A percentile compares a stretch with the other conserved stretches of the same genome.
phyloP scores from a whole-genome alignment of 1,284 basidiomycete genomes.

The Trametes versicolor region DNA sequence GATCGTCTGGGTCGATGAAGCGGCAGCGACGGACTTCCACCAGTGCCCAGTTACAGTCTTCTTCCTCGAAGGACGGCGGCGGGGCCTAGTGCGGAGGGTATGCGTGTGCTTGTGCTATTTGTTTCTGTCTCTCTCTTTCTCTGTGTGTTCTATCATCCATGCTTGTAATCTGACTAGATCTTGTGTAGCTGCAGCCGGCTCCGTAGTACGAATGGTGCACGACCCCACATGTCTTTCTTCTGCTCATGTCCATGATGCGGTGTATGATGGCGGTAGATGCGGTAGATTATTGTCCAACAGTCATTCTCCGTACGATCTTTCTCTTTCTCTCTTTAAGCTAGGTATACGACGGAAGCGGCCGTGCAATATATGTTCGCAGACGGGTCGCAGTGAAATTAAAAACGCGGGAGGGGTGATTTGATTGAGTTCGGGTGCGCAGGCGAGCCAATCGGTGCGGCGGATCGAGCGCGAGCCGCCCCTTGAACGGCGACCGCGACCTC shows the following conservation, averaged over 20 bases:
- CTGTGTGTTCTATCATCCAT: conserved; percentile 34
- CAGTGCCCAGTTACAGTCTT: conserved; percentile 50
- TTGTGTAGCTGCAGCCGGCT: conserved; percentile 38
- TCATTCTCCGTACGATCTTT: conserved; percentile 6
- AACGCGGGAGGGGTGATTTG: background rate
- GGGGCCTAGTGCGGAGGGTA: conserved; percentile 37
- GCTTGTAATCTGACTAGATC: conserved; percentile 39
- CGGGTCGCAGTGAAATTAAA: conserved; percentile 2
- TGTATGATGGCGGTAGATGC: conserved; percentile 45
- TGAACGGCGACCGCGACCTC: conserved; percentile 29
- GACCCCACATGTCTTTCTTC: conserved; percentile 35
- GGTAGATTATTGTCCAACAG: conserved; percentile 40
- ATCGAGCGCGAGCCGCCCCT: conserved; percentile 21
- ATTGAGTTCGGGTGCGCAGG: background rate
- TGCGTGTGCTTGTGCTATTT: conserved; percentile 20
- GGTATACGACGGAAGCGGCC: conserved; percentile 12
- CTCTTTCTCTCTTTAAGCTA: conserved; percentile 9
- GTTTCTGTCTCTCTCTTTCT: conserved; percentile 24
- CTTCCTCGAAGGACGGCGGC: conserved; percentile 46
- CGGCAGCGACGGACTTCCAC: conserved; percentile 81
- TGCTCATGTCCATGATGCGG: conserved; percentile 12
- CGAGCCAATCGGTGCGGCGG: conserved; percentile 20
- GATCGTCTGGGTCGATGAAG: conserved; percentile 65
- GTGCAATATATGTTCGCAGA: conserved; percentile 19
- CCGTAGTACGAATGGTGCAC: conserved; percentile 32